Evolutionary conservation across 495 filamentous ascomycete species (phyloP).

Genomic region (Lophiostoma macrostomum): DNA sequence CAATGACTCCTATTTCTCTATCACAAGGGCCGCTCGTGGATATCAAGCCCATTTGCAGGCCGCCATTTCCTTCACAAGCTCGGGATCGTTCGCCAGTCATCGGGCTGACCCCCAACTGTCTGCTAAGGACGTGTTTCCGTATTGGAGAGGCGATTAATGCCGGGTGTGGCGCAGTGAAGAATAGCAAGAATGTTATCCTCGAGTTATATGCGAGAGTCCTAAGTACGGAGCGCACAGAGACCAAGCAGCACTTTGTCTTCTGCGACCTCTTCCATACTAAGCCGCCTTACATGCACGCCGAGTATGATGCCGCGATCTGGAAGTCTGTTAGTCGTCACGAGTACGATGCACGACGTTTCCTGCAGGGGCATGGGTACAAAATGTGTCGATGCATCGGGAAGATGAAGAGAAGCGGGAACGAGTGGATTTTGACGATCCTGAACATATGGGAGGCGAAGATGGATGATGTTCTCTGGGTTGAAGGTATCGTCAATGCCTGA

Average conservation of each 20-base stretch:
- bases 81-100: constrained; percentile 52
- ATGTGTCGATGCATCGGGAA: constrained; percentile 56
- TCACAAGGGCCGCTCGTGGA: no score
- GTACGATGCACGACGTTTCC: constrained; percentile 43
- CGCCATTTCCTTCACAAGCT: constrained; percentile 48
- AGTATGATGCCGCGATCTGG: constrained; percentile 46
- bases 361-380: constrained; percentile 18
- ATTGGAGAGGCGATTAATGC: constrained; percentile 53
- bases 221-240: constrained; percentile 49
- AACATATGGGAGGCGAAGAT: constrained; percentile 53
- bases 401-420: constrained; percentile 46
- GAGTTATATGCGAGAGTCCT: constrained; percentile 59
- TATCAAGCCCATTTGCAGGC: constrained; percentile 43
- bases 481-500: constrained; percentile 38
- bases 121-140: constrained; percentile 60
- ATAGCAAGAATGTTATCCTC: constrained; percentile 48
- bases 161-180: constrained; percentile 43
- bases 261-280: constrained; percentile 57
- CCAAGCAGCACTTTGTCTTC: constrained; percentile 58
- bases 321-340: constrained; percentile 48
- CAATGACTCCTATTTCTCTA: no score
- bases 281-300: constrained; percentile 51
- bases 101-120: constrained; percentile 47
- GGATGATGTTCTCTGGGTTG: constrained; percentile 50
- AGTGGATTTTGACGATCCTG: constrained; percentile 50